Conservation (phyloP, 2,329 filamentous ascomycete species). For the Aspergillus sp. region DNA sequence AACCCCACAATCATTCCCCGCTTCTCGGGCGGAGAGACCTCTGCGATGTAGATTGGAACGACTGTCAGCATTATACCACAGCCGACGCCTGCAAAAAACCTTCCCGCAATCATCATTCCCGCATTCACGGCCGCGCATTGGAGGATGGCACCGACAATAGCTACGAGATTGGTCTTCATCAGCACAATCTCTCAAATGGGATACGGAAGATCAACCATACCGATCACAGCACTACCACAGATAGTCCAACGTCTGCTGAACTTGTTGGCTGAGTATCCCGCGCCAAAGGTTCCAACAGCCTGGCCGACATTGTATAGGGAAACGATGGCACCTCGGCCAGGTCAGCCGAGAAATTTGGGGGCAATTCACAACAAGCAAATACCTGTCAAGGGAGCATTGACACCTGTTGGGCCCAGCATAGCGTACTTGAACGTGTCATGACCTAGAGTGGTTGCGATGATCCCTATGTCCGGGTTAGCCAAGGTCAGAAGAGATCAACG, state of each 20-base stretch:
- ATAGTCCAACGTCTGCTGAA: conserved; percentile 44
- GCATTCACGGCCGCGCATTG: conserved; percentile 25
- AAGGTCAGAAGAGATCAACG: neutral
- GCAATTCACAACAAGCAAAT: neutral
- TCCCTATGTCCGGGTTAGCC: conserved; percentile 7
- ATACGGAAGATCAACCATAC: conserved; percentile 8
- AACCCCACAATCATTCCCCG: conserved; percentile 36
- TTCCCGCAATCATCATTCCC: conserved; percentile 28
- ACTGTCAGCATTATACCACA: conserved; percentile 25
- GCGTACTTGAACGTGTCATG: conserved; percentile 25
- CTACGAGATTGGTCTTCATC: neutral
- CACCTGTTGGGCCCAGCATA: conserved; percentile 22
- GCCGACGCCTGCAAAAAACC: conserved; percentile 26
- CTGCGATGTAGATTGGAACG: conserved; percentile 31
- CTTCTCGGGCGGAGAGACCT: conserved; percentile 33
- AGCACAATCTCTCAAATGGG: neutral
- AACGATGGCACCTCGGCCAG: conserved; percentile 22
- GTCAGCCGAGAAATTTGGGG: neutral
- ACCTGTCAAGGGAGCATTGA: conserved; percentile 19
- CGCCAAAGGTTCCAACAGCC: conserved; percentile 27
- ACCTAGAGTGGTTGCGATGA: conserved; percentile 24
- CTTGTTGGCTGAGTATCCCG: conserved; percentile 39
- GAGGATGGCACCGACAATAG: conserved; percentile 25
- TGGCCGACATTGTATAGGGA: conserved; percentile 29
- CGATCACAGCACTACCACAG: conserved; percentile 32